Evolutionary conservation across 2,329 filamentous ascomycete species (phyloP), one percentile per base, ranked within the genome.

Genomic region (Rhinocladiella mackenziei): DNA sequence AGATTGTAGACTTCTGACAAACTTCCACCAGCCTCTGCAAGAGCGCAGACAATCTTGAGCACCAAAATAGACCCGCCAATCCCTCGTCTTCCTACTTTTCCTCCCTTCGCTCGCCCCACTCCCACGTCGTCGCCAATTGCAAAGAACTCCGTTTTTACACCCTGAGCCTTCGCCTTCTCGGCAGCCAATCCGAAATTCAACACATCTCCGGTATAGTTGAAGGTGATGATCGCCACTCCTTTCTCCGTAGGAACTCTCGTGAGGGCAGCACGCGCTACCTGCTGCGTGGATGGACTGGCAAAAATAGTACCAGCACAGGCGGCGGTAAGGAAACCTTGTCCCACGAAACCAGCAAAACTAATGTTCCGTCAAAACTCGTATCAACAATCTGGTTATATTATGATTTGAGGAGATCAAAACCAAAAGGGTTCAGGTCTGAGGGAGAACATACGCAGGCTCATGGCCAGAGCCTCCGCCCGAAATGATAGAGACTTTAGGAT

Each of bases 131-230:
- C 91, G 4, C 83, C 88, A 5, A 96, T 87, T 6, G 94, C 84
- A 7, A 94, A 81, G 84, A 96, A 94, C 62, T 94, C 86, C 0
- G 86, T 85, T 13, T 80, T 69, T 17, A 88, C 67, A 0, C 88
- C 89, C 0, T 80, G 78, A 1, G 88, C 88, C 46, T 84, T 83
- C 11, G 89, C 89, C 70, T 95, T 95, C 66, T 96, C 91, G 6
- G 92, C 86, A 1, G 84, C 89, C 77, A 96, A 84, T 43, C 89
- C 89, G 62, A 96, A 96, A 68, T 95, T 94, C 56, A 96, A 75
- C 41, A 95, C 79, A 63, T 89, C 86, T 26, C 86, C 86, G 1
- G 88, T 94, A 66, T 94, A 94, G 65, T 96, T 23, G 18, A 43
- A 53, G 20, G 94, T 86, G 4, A 89, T 83, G n/a, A 95, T 84